Base-by-base conservation (phyloP, 208 protist species). In the Crithidia bombi region DNA sequence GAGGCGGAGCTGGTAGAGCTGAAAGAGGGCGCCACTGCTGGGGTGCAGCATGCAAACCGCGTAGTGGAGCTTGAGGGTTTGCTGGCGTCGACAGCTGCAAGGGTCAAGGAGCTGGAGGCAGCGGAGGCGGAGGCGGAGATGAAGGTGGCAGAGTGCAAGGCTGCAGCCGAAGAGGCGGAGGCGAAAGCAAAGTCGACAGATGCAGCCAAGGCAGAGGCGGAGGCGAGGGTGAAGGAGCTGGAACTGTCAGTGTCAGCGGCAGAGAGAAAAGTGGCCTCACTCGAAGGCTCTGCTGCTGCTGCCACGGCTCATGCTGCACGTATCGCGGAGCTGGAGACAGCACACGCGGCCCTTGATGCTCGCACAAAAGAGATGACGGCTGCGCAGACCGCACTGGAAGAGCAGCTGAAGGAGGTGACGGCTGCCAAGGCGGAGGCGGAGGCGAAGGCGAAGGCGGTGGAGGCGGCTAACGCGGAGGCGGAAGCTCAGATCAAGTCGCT, bases 321-420 rank as follows among this genome's bases (percentile, higher is more conserved):
- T n/a, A 44, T 50, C n/a, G 32, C 25, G 9, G 46, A 64, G 35
- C 66, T 72, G 32, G 66, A 72, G 66, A 44, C 33, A 43, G 33
- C 33, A 17, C 30, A n/a, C n/a, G n/a, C n/a, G n/a, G n/a, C n/a
- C n/a, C n/a, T n/a, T n/a, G n/a, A n/a, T n/a, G n/a, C n/a, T n/a
- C n/a, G n/a, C n/a, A n/a, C n/a, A 54, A 9, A 12, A 2, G 54
- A 17, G 7, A 4, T 59, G n/a, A 35, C 41, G 54, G 30, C 54
- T 2, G 54, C 30, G 14, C 54, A 68, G 47, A 14, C 41, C 5
- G 41, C 6, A 21, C 30, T 17, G 15, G 44, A 39, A 28, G 28
- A 9, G 25, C 30, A 39, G 23, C 23, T 35, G 30, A 9, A 3
- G 21, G 49, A 11, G 25, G 1, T 39, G 32, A 5, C 23, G 43